These are phyloP conservation scores for Suillus tomentosus DNA, from an alignment of 768 basidiomycete species.

Conservation along the genomic window DNA sequence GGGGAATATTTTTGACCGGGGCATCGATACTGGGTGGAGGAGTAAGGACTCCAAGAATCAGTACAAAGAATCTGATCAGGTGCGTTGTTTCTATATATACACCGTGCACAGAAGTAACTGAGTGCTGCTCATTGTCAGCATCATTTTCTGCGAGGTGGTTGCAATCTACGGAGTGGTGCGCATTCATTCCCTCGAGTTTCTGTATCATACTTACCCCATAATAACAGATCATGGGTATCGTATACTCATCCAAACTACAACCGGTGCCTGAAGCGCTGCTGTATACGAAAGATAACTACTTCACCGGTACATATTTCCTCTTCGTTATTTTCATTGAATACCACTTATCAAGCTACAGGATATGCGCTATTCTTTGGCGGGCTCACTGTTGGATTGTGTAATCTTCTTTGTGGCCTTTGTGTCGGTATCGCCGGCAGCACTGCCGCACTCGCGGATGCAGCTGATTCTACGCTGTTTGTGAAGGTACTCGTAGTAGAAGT, in stretches of 20 bases:
- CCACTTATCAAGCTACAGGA: constrained; percentile 44
- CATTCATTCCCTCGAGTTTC: constrained; percentile 14
- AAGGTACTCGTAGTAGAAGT: constrained; percentile 97
- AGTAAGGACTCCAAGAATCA: constrained; percentile 89
- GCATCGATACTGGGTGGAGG: constrained; percentile 97
- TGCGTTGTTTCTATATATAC: constrained; percentile 37
- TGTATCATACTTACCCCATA: not conserved
- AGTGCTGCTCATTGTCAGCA: constrained; percentile 46
- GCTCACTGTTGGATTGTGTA: constrained; percentile 90
- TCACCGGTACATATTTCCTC: constrained; percentile 61
- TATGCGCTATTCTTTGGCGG: constrained; percentile 98
- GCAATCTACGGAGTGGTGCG: constrained; percentile 96
- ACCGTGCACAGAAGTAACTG: not conserved
- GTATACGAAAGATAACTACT: constrained; percentile 89
- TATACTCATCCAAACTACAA: constrained; percentile 84
- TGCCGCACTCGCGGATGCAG: constrained; percentile 92
- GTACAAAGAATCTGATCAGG: constrained; percentile 98
- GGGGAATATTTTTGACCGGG: constrained; percentile 98
- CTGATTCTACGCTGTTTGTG: constrained; percentile 92
- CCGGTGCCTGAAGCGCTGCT: constrained; percentile 61
- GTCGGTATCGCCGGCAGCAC: constrained; percentile 96
- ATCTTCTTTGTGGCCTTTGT: constrained; percentile 90
- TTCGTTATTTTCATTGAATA: not conserved
- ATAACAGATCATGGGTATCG: constrained; percentile 88
- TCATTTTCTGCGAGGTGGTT: constrained; percentile 99